Conservation (phyloP, 2,329 filamentous ascomycete genomes). For the Magnaporthiopsis rhizophila region DNA sequence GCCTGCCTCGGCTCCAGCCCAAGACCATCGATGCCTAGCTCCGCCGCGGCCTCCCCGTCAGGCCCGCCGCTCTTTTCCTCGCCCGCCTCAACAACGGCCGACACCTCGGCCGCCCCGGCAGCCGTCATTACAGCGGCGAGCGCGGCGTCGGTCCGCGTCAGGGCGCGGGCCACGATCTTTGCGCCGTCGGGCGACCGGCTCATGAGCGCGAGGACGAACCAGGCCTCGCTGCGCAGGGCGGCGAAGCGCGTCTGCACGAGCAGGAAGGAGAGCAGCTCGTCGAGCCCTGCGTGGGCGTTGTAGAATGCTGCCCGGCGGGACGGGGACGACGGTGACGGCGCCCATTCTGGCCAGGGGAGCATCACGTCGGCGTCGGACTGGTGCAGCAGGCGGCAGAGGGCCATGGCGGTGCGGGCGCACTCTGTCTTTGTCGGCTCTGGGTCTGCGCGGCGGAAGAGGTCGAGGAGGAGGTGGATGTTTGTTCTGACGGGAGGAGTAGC, state of each 20-base stretch:
- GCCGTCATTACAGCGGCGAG: neutral
- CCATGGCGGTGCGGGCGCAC: slow-evolving; percentile 43
- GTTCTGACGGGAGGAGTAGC: slow-evolving; percentile 15
- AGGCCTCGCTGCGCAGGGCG: slow-evolving; percentile 49
- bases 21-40: slow-evolving; percentile 23
- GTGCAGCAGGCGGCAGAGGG: slow-evolving; percentile 48
- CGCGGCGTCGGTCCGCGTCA: slow-evolving; percentile 28
- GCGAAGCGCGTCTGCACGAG: slow-evolving; percentile 52
- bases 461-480: slow-evolving; percentile 29
- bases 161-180: slow-evolving; percentile 31
- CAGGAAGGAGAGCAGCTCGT: slow-evolving; percentile 39
- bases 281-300: slow-evolving; percentile 30
- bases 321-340: neutral
- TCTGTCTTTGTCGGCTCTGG: slow-evolving; percentile 52
- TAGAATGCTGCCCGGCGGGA: slow-evolving; percentile 33
- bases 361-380: slow-evolving; percentile 1
- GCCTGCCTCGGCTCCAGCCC: slow-evolving; percentile 39
- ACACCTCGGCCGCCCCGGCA: neutral
- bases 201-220: slow-evolving; percentile 57
- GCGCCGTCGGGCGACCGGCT: slow-evolving; percentile 43
- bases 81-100: neutral
- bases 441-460: slow-evolving; percentile 34
- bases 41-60: neutral
- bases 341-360: slow-evolving; percentile 13
- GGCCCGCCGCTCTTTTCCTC: slow-evolving; percentile 14